Evolutionary conservation across 305 asterid genomes (phyloP), one percentile per base, ranked within the genome.

Genomic region (Fraxinus baroniana): DNA sequence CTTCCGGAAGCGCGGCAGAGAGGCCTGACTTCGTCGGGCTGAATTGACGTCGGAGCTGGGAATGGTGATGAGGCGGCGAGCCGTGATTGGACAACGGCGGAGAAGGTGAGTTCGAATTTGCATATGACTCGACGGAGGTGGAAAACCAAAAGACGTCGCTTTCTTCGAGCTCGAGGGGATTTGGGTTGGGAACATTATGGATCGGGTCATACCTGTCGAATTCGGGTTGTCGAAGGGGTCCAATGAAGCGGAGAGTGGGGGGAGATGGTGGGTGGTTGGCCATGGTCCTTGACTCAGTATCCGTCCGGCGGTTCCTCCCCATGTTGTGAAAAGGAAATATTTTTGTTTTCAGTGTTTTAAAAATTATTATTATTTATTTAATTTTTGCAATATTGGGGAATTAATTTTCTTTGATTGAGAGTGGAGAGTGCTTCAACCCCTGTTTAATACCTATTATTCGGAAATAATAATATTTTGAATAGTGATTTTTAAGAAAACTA

Each of bases 91-190:
- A 66, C 36, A 26, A 10, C 36, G 88, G 78, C 32, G 87, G 84
- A 41, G 78, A 52, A 1, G 87, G 86, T 70, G 90, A 64, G 82
- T 82, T 28, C 85, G 88, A 41, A 49, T 35, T 60, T 0, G 81
- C 44, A 79, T 75, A 18, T 78, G 89, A 81, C 68, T 60, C 39
- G 84, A 88, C 81, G 71, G 90, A 79, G 73, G 90, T 73, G 81
- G 93, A 85, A 36, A 93, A 91, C 97, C 97, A 93, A 17, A 93
- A 89, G 83, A 94, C 89, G 88, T 94, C 98, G 84, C 86, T 87
- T 36, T 94, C 98, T 83, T 90, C 87, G 84, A 94, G 91, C 88
- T 93, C 97, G 78, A 92, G 75, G 55, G 89, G 80, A 66, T 84
- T 86, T 41, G 17, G 57, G 83, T 49, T 80, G 33, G 7, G 80